phyloP scores from a whole-genome alignment of 2,329 filamentous ascomycete species.

The Fusarium napiforme region DNA sequence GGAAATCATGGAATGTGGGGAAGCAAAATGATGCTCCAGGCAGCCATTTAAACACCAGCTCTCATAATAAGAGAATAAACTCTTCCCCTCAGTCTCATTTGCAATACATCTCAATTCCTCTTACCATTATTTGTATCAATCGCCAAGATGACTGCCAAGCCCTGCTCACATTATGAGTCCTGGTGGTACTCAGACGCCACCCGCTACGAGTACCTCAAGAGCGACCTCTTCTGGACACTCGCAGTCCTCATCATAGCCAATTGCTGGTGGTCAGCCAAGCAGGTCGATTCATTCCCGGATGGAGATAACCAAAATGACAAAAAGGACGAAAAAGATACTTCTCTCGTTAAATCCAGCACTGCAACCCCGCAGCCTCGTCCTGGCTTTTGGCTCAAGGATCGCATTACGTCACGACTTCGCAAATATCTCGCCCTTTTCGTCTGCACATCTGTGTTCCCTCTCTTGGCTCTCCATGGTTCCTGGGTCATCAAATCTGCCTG shows the following conservation, averaged over 20 bases:
- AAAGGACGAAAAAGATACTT: not conserved
- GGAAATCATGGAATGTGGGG: not conserved
- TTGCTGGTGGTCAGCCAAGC: conserved; percentile 15
- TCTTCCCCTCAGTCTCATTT: accelerated
- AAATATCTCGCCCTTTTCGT: not conserved
- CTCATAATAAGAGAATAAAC: not conserved
- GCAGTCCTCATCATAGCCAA: conserved; percentile 16
- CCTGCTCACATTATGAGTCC: not conserved
- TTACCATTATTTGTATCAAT: not conserved
- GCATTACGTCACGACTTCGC: conserved; percentile 13
- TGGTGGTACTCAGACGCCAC: conserved; percentile 22
- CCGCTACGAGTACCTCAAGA: conserved; percentile 26
- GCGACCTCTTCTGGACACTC: conserved; percentile 27
- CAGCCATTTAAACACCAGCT: conserved; percentile 4
- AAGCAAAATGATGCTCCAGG: not conserved
- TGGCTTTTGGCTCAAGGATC: not conserved
- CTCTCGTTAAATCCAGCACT: not conserved
- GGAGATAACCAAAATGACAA: not conserved
- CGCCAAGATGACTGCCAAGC: not conserved
- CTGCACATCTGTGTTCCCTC: not conserved
- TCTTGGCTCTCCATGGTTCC: conserved; percentile 15
- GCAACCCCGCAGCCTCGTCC: not conserved
- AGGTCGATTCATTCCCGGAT: not conserved
- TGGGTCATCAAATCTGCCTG: conserved; percentile 26
- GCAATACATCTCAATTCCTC: not conserved